Evolutionary conservation across 129 eudicot genomes (phyloP).

Genomic region (Tanacetum coccineum): DNA sequence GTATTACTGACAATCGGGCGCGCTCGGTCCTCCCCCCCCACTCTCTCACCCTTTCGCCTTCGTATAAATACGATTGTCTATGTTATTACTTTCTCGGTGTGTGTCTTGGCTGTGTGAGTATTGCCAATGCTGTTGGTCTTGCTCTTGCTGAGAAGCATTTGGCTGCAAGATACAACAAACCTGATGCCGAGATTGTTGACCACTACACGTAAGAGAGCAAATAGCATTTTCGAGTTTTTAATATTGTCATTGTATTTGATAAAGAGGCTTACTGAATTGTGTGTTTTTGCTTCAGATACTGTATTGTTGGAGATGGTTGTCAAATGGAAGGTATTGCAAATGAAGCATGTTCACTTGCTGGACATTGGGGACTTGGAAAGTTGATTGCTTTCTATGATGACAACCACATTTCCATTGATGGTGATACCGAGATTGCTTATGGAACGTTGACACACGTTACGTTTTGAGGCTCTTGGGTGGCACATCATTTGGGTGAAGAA

Average conservation of each 20-base stretch:
- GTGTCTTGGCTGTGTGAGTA: too few species aligned
- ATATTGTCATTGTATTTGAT: background rate
- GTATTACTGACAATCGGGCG: too few species aligned
- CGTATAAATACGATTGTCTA: too few species aligned
- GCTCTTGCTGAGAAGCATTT: constrained; percentile 97
- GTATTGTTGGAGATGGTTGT: constrained; percentile 87
- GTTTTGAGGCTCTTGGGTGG: constrained; percentile 98
- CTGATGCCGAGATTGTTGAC: constrained; percentile 80
- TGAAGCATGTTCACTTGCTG: constrained; percentile 96
- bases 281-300: constrained; percentile 44
- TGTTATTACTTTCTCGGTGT: too few species aligned
- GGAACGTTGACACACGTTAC: constrained; percentile 80
- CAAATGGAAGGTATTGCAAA: constrained; percentile 97
- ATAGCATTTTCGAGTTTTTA: background rate
- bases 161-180: constrained; percentile 95
- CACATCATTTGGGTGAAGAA: constrained; percentile 97
- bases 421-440: constrained; percentile 97
- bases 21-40: too few species aligned
- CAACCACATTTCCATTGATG: constrained; percentile 94
- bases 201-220: constrained; percentile 79
- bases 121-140: constrained; percentile 94
- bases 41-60: too few species aligned
- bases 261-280: background rate
- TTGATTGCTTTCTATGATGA: constrained; percentile 95
- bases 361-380: constrained; percentile 99